These are phyloP conservation scores for Zea luxurians DNA, from an alignment of 176 grass and related monocot species.

Conservation along the genomic window DNA sequence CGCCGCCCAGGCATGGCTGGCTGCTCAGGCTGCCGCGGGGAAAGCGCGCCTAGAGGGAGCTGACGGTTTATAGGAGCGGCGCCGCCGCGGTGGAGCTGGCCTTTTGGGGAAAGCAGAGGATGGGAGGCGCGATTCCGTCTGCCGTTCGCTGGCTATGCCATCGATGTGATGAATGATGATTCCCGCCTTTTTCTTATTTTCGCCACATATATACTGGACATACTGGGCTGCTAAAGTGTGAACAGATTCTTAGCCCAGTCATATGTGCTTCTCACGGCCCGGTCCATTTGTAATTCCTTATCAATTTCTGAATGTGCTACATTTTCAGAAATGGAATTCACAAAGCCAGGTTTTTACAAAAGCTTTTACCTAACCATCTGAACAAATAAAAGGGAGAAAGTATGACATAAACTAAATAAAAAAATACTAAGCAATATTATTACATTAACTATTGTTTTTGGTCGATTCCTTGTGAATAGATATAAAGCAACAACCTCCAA, in stretches of 20 bases:
- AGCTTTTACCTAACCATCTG: no score
- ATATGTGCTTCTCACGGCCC: not conserved
- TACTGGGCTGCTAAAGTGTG: not conserved
- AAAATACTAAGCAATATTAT: no score
- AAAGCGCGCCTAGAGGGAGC: not conserved
- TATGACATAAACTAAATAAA: no score
- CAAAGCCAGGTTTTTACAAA: no score
- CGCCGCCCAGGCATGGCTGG: slow-evolving; percentile 59
- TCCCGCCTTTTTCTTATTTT: slow-evolving; percentile 35
- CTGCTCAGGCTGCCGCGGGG: not conserved
- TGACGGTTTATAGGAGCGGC: slow-evolving; percentile 1
- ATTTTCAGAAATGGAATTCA: no score
- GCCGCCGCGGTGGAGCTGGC: slow-evolving; percentile 29
- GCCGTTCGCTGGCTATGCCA: slow-evolving; percentile 13
- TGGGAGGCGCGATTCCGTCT: slow-evolving; percentile 48
- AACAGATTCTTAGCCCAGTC: not conserved
- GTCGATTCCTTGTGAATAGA: no score
- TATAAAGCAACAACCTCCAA: no score
- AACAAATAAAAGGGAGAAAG: no score
- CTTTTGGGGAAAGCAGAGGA: slow-evolving; percentile 52
- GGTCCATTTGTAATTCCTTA: no score
- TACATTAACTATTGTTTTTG: no score
- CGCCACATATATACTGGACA: not conserved
- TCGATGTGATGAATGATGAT: no score
- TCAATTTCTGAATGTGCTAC: no score